Base-by-base conservation (phyloP, 2,329 filamentous ascomycete species). In the Colletotrichum sp. region DNA sequence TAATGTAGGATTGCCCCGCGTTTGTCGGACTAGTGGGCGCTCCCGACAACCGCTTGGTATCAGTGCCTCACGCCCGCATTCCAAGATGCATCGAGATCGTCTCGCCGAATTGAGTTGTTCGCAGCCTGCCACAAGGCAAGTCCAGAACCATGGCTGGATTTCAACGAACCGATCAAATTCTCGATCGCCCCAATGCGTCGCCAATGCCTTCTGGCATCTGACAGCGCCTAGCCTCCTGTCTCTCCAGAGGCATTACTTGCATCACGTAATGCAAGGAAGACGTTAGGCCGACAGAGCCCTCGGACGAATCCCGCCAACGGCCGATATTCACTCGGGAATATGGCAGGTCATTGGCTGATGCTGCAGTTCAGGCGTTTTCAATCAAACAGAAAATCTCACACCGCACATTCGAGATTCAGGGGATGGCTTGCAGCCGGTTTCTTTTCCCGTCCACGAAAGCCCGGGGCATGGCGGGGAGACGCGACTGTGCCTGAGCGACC, bases 191-290 rank as follows among this genome's bases (percentile, higher is more conserved):
- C 52, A 67, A 67, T 18, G 65, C 67, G 36, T 60, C 55, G 67
- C 16, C 43, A 52, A 61, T 48, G 48, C 24, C 52, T 26, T 21
- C 9, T 30, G 28, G 55, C 34, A 57, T 43, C 57, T 48, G 32
- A 63, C 21, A 21, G 61, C 21, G 48, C 55, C 32, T 52, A 67
- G 61, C 30, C 61, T 57, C 72, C 34, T 63, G 72, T 67, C 72
- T 61, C 60, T 65, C 52, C 48, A 73, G 65, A 74, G 60, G 64
- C 58, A 76, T 76, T 69, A 76, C 74, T 74, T 69, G 74, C 70
- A 76, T 76, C 58, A 64, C 58, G 74, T 65, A 76, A 68, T 76
- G 74, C 71, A 76, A 74, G 71, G 74, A 74, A 73, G 64, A 74
- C 57, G 30, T 48, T 38, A 69, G 70, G 48, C 48, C 28, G 58